Conservation (phyloP, 768 basidiomycete species). For the Cystobasidium onofrii region DNA sequence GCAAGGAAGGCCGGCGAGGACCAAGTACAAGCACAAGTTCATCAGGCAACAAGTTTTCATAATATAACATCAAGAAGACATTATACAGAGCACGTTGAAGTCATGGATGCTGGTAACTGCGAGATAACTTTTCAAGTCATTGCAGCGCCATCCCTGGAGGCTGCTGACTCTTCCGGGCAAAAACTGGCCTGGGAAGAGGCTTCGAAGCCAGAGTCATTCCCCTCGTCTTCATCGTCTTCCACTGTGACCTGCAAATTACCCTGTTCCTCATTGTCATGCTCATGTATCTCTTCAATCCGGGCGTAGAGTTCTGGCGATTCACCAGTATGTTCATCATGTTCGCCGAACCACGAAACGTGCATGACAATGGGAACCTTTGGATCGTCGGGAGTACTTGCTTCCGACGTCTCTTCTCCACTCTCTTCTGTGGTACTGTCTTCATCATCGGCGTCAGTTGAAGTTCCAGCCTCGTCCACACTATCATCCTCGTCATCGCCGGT, state of each 20-base stretch:
- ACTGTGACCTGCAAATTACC: not conserved
- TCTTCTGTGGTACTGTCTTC: not conserved
- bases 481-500: not conserved
- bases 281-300: not conserved
- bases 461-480: not conserved
- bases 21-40: too few relatives aligned
- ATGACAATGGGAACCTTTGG: not conserved
- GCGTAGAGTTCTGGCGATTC: not conserved
- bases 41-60: too few relatives aligned
- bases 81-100: too few relatives aligned
- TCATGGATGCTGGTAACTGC: too few relatives aligned
- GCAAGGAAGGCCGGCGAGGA: too few relatives aligned
- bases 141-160: too few relatives aligned
- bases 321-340: not conserved
- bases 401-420: not conserved
- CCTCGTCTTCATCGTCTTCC: not conserved
- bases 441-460: not conserved
- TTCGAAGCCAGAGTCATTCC: slow-evolving; percentile 2
- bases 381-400: not conserved
- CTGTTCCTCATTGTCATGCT: not conserved
- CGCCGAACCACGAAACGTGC: not conserved
- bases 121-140: too few relatives aligned
- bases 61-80: too few relatives aligned
- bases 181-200: not conserved
- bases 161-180: not conserved